Conservation (phyloP, 495 filamentous ascomycete species). For the Niebla homalea region DNA sequence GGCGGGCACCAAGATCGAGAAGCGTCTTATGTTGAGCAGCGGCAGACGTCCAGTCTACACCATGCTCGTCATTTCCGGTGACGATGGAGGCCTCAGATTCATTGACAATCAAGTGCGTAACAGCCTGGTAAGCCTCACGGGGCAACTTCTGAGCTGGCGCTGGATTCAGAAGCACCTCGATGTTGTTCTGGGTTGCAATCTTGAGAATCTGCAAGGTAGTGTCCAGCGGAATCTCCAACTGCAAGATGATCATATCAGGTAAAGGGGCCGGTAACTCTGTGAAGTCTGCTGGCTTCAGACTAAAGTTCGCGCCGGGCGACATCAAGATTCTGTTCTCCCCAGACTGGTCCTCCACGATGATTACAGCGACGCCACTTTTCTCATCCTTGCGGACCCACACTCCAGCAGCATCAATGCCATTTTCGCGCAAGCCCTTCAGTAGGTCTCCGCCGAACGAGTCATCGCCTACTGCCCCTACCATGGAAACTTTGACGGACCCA, state of each 20-base stretch:
- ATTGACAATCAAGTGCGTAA: conserved; percentile 79
- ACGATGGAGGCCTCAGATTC: conserved; percentile 79
- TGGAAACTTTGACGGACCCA: conserved; percentile 45
- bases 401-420: conserved; percentile 49
- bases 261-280: conserved; percentile 25
- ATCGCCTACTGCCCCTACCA: conserved; percentile 72
- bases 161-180: conserved; percentile 68
- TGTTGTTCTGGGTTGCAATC: conserved; percentile 33
- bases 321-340: conserved; percentile 84
- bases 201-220: conserved; percentile 55
- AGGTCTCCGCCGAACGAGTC: conserved; percentile 49
- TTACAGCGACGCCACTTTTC: conserved; percentile 68
- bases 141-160: conserved; percentile 65
- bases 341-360: conserved; percentile 67
- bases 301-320: conserved; percentile 65
- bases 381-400: conserved; percentile 34
- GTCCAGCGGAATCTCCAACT: conserved; percentile 70
- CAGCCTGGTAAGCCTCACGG: conserved; percentile 45
- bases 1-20: conserved; percentile 51
- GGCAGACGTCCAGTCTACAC: conserved; percentile 29
- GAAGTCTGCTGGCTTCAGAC: conserved; percentile 29
- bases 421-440: conserved; percentile 29
- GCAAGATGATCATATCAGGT: conserved; percentile 65
- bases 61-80: conserved; percentile 28
- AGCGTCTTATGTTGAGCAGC: conserved; percentile 38